phyloP scores from a whole-genome alignment of 1,284 basidiomycete species.

The Boletus smithii region DNA sequence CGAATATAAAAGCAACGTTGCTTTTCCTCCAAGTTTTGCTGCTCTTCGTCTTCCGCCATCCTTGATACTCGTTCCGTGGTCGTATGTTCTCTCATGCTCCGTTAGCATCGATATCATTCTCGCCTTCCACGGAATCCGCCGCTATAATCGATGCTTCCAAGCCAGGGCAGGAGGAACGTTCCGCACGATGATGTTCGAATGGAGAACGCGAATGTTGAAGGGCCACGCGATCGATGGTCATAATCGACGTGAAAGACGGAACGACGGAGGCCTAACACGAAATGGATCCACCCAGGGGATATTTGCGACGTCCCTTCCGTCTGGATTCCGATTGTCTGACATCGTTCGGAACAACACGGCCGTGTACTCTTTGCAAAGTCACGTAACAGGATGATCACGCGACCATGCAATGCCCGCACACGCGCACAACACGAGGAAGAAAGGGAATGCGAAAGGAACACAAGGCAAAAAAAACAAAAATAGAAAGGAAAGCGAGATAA shows the following conservation, averaged over 20 bases:
- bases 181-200: not conserved
- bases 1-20: constrained; percentile 10
- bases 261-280: no score
- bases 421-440: not conserved
- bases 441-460: not conserved
- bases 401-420: not conserved
- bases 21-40: not conserved
- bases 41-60: not conserved
- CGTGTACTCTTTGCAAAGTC: not conserved
- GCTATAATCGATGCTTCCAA: not conserved
- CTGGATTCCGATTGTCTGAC: not conserved
- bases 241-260: no score
- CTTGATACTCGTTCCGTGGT: not conserved
- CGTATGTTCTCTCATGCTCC: not conserved
- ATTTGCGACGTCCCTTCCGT: not conserved
- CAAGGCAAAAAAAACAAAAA: constrained; percentile 4
- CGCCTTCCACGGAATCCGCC: not conserved
- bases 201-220: not conserved
- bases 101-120: not conserved
- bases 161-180: not conserved
- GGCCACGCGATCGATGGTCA: no score
- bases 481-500: not conserved
- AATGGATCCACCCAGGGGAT: not conserved
- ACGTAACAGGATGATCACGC: not conserved
- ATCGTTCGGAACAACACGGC: constrained; percentile 10